phyloP scores from a whole-genome alignment of 345 rosid genomes.

The Acer yangbiense region DNA sequence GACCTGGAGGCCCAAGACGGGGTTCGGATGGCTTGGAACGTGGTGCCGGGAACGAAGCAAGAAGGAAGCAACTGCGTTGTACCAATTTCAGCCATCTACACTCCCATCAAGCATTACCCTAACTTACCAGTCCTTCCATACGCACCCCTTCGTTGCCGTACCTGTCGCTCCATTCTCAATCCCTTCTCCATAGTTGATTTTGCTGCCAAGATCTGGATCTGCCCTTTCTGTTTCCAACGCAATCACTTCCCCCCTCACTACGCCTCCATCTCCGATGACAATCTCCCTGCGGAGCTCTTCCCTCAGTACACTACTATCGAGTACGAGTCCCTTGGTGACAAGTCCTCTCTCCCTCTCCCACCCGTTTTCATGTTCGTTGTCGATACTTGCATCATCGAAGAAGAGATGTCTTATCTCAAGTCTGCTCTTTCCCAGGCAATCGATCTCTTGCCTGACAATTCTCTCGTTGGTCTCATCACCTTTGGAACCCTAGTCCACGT shows the following conservation, averaged over 20 bases:
- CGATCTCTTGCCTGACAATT: constrained; percentile 66
- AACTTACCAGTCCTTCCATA: constrained; percentile 67
- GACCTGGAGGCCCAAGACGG: constrained; percentile 81
- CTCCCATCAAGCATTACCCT: constrained; percentile 70
- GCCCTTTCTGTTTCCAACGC: constrained; percentile 92
- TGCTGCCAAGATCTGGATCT: constrained; percentile 84
- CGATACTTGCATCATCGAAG: constrained; percentile 83
- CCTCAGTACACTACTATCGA: constrained; percentile 86
- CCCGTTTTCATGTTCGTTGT: constrained; percentile 79
- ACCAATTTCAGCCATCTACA: constrained; percentile 84
- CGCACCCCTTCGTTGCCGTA: constrained; percentile 90
- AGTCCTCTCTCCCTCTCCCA: constrained; percentile 48
- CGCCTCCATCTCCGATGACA: constrained; percentile 73
- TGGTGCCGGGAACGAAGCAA: constrained; percentile 72
- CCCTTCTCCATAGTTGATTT: constrained; percentile 83
- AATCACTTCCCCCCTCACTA: constrained; percentile 81
- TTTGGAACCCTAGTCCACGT: constrained; percentile 77
- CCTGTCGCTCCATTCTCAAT: constrained; percentile 84
- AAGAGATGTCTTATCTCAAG: constrained; percentile 79
- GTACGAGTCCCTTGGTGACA: constrained; percentile 57
- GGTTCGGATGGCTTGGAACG: constrained; percentile 87
- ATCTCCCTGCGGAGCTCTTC: constrained; percentile 92
- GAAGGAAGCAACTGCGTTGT: constrained; percentile 69
- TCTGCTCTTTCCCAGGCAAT: constrained; percentile 81
- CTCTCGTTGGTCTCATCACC: constrained; percentile 80